These are phyloP conservation scores for Exophiala dermatitidis DNA, from an alignment of 2,329 filamentous ascomycete species.

Conservation along the genomic window DNA sequence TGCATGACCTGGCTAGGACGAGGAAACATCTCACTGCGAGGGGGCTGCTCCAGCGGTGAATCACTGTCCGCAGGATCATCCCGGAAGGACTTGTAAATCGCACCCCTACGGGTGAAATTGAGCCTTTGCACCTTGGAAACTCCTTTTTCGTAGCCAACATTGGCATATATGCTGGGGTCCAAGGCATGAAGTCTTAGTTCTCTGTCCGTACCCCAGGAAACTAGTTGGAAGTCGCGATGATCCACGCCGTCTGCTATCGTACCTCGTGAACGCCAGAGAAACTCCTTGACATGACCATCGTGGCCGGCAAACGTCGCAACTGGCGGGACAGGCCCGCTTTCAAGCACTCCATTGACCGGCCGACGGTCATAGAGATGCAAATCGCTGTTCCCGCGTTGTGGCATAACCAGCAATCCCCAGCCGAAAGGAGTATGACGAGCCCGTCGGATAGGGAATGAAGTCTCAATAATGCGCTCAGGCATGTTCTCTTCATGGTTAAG, in stretches of 20 bases:
- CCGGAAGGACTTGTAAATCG: conserved; percentile 76
- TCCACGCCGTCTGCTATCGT: conserved; percentile 62
- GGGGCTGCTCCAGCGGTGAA: conserved; percentile 23
- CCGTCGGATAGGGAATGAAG: conserved; percentile 82
- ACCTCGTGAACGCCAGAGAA: conserved; percentile 78
- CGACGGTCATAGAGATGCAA: conserved; percentile 73
- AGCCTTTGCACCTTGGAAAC: conserved; percentile 56
- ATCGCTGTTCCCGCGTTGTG: conserved; percentile 77
- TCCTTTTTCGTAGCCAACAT: conserved; percentile 68
- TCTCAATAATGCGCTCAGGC: conserved; percentile 70
- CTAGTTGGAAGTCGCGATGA: conserved; percentile 81
- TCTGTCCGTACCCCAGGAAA: conserved; percentile 86
- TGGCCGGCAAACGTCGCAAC: conserved; percentile 50
- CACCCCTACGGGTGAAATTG: conserved; percentile 72
- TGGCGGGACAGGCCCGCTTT: conserved; percentile 34
- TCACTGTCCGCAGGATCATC: conserved; percentile 56
- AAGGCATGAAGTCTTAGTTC: conserved; percentile 72
- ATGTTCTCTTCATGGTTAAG: conserved; percentile 56
- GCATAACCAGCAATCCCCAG: conserved; percentile 79
- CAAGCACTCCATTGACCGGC: conserved; percentile 28
- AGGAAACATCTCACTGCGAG: conserved; percentile 25
- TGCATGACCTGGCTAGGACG: conserved; percentile 14
- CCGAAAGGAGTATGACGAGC: conserved; percentile 89
- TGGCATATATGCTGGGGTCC: conserved; percentile 55
- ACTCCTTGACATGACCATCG: conserved; percentile 71